Evolutionary conservation across 2,329 filamentous ascomycete genomes (phyloP).

Genomic region (Fusarium sp.): DNA sequence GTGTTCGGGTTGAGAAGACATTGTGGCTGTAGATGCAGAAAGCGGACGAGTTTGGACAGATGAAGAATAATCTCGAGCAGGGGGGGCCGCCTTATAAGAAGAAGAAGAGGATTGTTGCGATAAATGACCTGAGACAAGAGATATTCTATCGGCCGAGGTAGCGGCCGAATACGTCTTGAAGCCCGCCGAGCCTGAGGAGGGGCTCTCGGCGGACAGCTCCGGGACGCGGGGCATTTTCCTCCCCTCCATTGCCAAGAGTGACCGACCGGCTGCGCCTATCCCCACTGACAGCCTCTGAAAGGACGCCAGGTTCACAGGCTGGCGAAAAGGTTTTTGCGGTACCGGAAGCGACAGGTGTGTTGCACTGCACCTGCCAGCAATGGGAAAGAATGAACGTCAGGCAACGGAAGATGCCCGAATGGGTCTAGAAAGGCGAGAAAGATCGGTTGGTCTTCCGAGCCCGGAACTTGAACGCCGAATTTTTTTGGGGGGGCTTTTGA

Average conservation of each 20-base stretch:
- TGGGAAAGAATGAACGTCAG: not conserved
- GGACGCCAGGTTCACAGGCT: slow-evolving; percentile 37
- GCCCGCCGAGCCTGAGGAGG: slow-evolving; percentile 39
- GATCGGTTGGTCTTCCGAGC: slow-evolving; percentile 38
- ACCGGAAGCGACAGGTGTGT: slow-evolving; percentile 15
- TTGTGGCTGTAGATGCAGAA: slow-evolving; percentile 50
- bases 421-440: not conserved
- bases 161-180: slow-evolving; percentile 39
- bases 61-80: slow-evolving; percentile 28
- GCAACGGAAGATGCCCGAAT: slow-evolving; percentile 37
- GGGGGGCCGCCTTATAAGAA: slow-evolving; percentile 30
- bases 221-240: slow-evolving; percentile 44
- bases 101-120: slow-evolving; percentile 22
- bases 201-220: slow-evolving; percentile 44
- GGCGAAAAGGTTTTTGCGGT: slow-evolving; percentile 22
- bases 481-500: slow-evolving; percentile 21
- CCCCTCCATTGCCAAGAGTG: slow-evolving; percentile 43
- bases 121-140: slow-evolving; percentile 43
- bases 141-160: slow-evolving; percentile 44
- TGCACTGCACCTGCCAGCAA: not conserved
- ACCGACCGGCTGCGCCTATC: slow-evolving; percentile 29
- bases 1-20: slow-evolving; percentile 70
- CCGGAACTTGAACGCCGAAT: slow-evolving; percentile 17
- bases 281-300: slow-evolving; percentile 35
- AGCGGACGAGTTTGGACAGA: slow-evolving; percentile 33